Evolutionary conservation across 805 yeast species (phyloP).

Genomic region (Wickerhamiella nectarea): DNA sequence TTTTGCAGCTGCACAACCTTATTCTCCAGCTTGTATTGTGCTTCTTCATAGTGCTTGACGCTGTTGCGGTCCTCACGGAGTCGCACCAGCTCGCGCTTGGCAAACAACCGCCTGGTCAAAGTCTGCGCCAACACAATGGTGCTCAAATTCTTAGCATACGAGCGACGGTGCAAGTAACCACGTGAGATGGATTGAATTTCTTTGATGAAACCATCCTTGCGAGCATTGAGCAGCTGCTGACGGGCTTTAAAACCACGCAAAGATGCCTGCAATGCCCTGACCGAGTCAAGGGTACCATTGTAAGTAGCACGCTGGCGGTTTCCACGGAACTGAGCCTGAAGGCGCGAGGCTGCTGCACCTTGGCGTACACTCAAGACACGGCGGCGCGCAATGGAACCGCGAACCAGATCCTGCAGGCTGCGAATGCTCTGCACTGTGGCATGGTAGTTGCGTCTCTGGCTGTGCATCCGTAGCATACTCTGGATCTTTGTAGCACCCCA

Average conservation of each 20-base stretch:
- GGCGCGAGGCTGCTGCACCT: conserved; percentile 45
- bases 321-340: conserved; percentile 50
- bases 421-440: conserved; percentile 41
- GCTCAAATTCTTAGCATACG: conserved; percentile 33
- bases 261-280: conserved; percentile 44
- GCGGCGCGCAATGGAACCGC: conserved; percentile 49
- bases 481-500: conserved; percentile 75
- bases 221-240: conserved; percentile 34
- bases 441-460: conserved; percentile 48
- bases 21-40: conserved; percentile 84
- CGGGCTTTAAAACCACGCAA: conserved; percentile 40
- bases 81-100: conserved; percentile 46
- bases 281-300: conserved; percentile 37
- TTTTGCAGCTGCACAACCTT: conserved; percentile 95
- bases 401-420: conserved; percentile 43
- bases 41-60: conserved; percentile 78
- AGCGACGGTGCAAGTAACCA: conserved; percentile 47
- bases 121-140: conserved; percentile 66
- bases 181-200: conserved; percentile 63
- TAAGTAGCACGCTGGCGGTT: conserved; percentile 37
- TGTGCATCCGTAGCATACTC: conserved; percentile 56
- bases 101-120: conserved; percentile 60
- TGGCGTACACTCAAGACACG: conserved; percentile 39
- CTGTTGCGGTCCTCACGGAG: conserved; percentile 84
- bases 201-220: conserved; percentile 50